Evolutionary conservation across 257 asterid species (phyloP).

Genomic region (Solanum neorickii): DNA sequence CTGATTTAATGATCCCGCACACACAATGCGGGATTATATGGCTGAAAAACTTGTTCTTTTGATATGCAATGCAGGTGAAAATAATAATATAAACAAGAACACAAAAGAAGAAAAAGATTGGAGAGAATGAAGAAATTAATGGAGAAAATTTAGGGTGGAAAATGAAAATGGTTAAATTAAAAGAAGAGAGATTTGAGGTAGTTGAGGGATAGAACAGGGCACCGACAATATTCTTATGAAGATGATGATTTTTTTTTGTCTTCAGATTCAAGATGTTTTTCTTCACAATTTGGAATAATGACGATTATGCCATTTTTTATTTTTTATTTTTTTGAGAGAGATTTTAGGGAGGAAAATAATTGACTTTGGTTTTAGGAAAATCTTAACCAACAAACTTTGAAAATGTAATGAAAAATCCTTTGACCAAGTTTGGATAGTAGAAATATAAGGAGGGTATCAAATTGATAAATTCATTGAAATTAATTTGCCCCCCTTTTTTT

Average conservation of each 20-base stretch:
- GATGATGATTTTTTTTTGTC: background rate
- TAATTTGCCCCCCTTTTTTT: no score
- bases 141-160: background rate
- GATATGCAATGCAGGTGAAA: background rate
- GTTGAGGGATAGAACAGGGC: background rate
- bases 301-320: background rate
- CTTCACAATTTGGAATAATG: background rate
- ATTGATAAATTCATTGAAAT: background rate
- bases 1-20: background rate
- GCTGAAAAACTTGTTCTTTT: background rate
- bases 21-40: background rate
- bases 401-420: background rate
- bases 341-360: background rate
- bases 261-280: background rate
- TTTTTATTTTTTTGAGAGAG: background rate
- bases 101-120: background rate
- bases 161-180: background rate
- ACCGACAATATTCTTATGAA: background rate
- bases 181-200: background rate
- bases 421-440: background rate
- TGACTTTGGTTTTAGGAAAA: background rate
- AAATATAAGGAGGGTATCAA: background rate
- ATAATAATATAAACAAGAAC: background rate
- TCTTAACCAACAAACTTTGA: background rate
- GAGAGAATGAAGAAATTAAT: background rate